Percentiles rank a stretch among this genome's conserved stretches.
Conservation (phyloP, 345 rosid species). For the Acer yangbiense region DNA sequence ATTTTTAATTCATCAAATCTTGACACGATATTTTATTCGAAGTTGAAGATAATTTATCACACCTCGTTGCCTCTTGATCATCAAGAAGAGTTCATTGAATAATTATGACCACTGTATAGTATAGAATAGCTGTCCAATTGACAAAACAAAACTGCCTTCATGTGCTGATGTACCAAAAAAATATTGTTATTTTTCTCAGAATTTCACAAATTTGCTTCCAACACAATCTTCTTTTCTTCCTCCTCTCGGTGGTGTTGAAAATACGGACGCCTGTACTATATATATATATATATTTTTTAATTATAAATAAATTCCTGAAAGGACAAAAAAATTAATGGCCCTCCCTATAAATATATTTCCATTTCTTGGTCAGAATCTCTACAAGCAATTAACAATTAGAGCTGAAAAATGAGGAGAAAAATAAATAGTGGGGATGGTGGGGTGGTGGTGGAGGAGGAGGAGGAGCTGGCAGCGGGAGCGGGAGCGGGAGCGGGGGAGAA, state of each 20-base stretch:
- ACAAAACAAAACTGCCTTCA: constrained; percentile 6
- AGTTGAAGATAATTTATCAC: not conserved
- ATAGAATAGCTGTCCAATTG: not conserved
- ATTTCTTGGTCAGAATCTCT: not conserved
- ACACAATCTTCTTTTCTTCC: not conserved
- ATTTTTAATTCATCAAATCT: no score
- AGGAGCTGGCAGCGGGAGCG: no score
- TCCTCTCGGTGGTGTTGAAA: not conserved
- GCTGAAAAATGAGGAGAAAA: constrained; percentile 38
- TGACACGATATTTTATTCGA: not conserved
- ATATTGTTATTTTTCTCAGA: not conserved
- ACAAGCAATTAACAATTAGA: no score
- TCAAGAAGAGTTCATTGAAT: constrained; percentile 20
- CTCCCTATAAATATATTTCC: not conserved
- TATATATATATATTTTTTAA: no score
- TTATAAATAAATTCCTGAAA: no score
- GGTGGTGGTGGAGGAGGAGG: constrained; percentile 18
- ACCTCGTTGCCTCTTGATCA: not conserved
- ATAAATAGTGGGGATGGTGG: constrained; percentile 10
- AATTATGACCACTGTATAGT: not conserved
- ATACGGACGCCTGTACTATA: no score
- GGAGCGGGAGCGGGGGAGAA: no score
- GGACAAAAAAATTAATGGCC: no score
- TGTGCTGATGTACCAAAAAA: not conserved
- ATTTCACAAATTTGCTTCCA: not conserved